Evolutionary conservation across 2,329 filamentous ascomycete genomes (phyloP).

Genomic region (Cordyceps sp.): DNA sequence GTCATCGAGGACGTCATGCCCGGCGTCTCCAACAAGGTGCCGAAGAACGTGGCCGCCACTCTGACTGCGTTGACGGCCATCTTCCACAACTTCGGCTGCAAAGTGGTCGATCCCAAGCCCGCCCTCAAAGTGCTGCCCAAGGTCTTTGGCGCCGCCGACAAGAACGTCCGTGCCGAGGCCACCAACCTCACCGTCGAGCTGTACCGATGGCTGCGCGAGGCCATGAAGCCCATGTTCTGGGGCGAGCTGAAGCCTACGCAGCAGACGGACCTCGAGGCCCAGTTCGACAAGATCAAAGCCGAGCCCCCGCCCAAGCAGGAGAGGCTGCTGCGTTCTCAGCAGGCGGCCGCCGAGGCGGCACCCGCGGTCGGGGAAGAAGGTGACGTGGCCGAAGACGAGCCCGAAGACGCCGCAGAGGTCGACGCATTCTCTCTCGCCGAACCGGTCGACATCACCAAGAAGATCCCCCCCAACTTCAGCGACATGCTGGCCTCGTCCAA

Average conservation of each 20-base stretch:
- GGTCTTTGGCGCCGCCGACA: conserved; percentile 89
- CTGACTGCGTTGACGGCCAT: conserved; percentile 66
- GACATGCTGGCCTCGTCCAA: conserved; percentile 81
- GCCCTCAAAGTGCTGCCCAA: conserved; percentile 79
- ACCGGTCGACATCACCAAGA: conserved; percentile 70
- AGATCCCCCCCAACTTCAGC: conserved; percentile 65
- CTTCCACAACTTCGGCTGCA: conserved; percentile 89
- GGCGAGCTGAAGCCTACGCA: conserved; percentile 87
- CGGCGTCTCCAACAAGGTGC: conserved; percentile 70
- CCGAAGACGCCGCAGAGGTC: conserved; percentile 40
- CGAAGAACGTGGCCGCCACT: conserved; percentile 63
- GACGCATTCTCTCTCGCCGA: conserved; percentile 73
- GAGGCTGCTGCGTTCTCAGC: conserved; percentile 72
- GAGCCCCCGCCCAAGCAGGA: conserved; percentile 83
- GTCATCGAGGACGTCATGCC: conserved; percentile 84
- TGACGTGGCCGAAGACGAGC: conserved; percentile 38
- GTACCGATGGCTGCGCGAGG: conserved; percentile 92
- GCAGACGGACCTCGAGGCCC: conserved; percentile 79
- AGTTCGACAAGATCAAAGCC: conserved; percentile 85
- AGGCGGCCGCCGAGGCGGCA: conserved; percentile 63
- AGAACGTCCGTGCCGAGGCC: conserved; percentile 90
- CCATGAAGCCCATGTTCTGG: conserved; percentile 98
- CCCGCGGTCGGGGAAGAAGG: conserved; percentile 41
- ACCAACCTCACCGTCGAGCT: conserved; percentile 85
- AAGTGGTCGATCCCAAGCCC: conserved; percentile 82